phyloP scores from a whole-genome alignment of 148 eudicot species.

The Pouteria glomerata region DNA sequence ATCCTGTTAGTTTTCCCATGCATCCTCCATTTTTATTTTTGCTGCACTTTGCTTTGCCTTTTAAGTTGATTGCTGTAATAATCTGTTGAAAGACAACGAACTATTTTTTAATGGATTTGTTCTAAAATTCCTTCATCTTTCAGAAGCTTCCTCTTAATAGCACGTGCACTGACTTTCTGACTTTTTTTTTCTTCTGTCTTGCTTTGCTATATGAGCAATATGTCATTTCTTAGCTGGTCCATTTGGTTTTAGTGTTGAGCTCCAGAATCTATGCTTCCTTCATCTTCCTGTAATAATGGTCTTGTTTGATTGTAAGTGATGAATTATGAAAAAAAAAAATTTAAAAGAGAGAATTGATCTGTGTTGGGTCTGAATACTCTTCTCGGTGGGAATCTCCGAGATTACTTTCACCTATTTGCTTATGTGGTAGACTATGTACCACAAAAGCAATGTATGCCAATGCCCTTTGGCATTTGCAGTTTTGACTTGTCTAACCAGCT shows the following conservation, averaged over 20 bases:
- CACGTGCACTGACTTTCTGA: background rate
- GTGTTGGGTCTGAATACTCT: background rate
- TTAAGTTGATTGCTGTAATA: background rate
- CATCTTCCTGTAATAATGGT: background rate
- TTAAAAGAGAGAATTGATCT: background rate
- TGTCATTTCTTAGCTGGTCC: background rate
- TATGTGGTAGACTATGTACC: background rate
- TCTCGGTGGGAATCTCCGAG: background rate
- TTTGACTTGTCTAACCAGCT: background rate
- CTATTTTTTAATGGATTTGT: constrained; percentile 25
- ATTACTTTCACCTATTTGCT: background rate
- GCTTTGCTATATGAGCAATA: background rate
- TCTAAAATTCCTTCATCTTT: constrained; percentile 7
- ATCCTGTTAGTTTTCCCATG: background rate
- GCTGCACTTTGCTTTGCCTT: background rate
- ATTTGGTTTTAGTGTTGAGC: background rate
- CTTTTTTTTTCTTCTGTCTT: background rate
- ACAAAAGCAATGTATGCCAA: background rate
- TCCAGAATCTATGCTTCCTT: background rate
- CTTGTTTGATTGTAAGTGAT: background rate
- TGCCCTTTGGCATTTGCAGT: background rate
- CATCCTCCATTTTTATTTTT: background rate
- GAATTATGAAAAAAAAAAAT: background rate
- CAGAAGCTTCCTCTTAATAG: background rate
- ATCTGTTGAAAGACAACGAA: constrained; percentile 21